Evolutionary conservation across 306 rosid species (phyloP).

Genomic region (Carpinus fangiana): DNA sequence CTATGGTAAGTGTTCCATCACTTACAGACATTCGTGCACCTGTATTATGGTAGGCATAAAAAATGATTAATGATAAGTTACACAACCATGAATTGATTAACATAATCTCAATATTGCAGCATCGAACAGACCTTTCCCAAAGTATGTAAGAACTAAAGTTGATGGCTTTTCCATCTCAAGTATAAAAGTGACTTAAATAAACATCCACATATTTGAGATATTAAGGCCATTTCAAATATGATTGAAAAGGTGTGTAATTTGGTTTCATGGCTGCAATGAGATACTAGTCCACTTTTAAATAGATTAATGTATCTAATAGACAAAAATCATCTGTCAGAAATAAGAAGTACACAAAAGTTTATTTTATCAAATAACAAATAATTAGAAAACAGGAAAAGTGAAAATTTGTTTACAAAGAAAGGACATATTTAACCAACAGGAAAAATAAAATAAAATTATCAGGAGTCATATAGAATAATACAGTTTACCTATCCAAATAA

Average conservation of each 20-base stretch:
- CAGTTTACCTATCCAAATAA: conserved; percentile 2
- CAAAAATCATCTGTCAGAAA: background rate
- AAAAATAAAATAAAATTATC: background rate
- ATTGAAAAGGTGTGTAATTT: too few species aligned
- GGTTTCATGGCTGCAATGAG: too few species aligned
- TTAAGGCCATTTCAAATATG: background rate
- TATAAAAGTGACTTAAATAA: background rate
- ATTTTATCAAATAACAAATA: background rate
- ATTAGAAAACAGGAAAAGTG: background rate
- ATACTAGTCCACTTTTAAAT: too few species aligned
- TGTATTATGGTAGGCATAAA: conserved; percentile 33
- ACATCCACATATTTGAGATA: background rate
- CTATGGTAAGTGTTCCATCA: conserved; percentile 86
- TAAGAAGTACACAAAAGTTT: background rate
- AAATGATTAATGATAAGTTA: conserved; percentile 25
- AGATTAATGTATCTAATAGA: background rate
- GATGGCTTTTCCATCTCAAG: background rate
- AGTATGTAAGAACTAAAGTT: conserved; percentile 20
- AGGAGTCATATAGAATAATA: conserved; percentile 9
- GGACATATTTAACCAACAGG: background rate
- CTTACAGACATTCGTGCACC: conserved; percentile 87
- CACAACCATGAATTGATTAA: conserved; percentile 1
- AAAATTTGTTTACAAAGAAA: background rate
- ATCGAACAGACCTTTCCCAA: background rate
- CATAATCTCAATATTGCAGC: conserved; percentile 1